Evolutionary conservation across 2,329 filamentous ascomycete species (phyloP).

Genomic region (Biscogniauxia mediterranea): DNA sequence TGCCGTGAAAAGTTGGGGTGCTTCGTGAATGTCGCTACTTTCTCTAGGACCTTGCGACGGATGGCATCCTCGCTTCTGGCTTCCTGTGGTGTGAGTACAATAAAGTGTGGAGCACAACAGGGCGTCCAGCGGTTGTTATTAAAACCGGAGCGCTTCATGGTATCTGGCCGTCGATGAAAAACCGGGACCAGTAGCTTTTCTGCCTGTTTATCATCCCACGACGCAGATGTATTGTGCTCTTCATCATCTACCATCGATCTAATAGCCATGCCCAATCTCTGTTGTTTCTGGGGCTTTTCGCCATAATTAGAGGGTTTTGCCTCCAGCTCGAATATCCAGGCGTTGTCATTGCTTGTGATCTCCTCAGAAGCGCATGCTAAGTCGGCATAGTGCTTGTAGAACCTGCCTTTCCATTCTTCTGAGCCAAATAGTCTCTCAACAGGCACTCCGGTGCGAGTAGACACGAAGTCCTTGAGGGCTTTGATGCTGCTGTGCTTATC

Average conservation of each 20-base stretch:
- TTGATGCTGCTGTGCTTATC: slow-evolving; percentile 73
- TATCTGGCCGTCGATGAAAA: slow-evolving; percentile 54
- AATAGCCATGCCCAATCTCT: slow-evolving; percentile 31
- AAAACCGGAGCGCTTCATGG: slow-evolving; percentile 23
- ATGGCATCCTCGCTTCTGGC: slow-evolving; percentile 66
- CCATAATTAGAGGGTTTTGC: slow-evolving; percentile 73
- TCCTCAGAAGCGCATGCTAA: slow-evolving; percentile 65
- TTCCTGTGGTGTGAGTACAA: slow-evolving; percentile 74
- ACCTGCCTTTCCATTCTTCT: slow-evolving; percentile 79
- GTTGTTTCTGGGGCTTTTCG: slow-evolving; percentile 46
- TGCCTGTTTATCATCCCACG: slow-evolving; percentile 60
- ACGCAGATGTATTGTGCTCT: slow-evolving; percentile 26
- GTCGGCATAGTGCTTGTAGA: slow-evolving; percentile 85
- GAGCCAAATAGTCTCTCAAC: slow-evolving; percentile 69
- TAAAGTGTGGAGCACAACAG: slow-evolving; percentile 58
- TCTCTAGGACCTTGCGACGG: slow-evolving; percentile 74
- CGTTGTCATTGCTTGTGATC: slow-evolving; percentile 64
- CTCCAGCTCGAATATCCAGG: slow-evolving; percentile 75
- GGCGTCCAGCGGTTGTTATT: slow-evolving; percentile 35
- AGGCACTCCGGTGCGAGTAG: slow-evolving; percentile 64
- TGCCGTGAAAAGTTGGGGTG: slow-evolving; percentile 59
- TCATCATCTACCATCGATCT: slow-evolving; percentile 52
- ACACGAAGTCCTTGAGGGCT: slow-evolving; percentile 66
- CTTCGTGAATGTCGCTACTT: slow-evolving; percentile 74
- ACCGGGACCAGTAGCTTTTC: slow-evolving; percentile 70